Conservation (phyloP, 2,329 filamentous ascomycete species). For the Penicillium sp. region DNA sequence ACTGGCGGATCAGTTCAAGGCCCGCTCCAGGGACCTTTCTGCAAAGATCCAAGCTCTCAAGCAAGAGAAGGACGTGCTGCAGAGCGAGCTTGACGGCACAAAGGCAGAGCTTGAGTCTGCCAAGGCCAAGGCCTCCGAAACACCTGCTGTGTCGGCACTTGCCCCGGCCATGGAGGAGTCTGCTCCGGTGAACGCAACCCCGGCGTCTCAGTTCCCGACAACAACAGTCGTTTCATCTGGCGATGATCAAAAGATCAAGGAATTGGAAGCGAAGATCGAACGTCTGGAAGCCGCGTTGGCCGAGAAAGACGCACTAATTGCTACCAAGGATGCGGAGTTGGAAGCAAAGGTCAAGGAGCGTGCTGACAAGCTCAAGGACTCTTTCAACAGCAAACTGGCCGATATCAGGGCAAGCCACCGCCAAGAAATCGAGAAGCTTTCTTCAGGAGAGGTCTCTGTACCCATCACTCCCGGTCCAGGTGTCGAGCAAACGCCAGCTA, state of each 20-base stretch:
- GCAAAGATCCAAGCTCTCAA: conserved; percentile 55
- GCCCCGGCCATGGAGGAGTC: conserved; percentile 39
- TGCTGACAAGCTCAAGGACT: conserved; percentile 64
- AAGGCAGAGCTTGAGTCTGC: conserved; percentile 57
- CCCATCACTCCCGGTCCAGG: conserved; percentile 25
- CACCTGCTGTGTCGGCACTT: conserved; percentile 44
- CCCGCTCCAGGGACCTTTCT: conserved; percentile 63
- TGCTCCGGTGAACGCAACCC: conserved; percentile 41
- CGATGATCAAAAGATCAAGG: conserved; percentile 61
- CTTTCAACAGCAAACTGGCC: conserved; percentile 68
- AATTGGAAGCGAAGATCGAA: conserved; percentile 62
- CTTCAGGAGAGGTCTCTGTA: conserved; percentile 42
- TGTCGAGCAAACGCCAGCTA: conserved; percentile 28
- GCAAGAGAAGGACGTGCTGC: conserved; percentile 68
- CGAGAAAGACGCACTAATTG: conserved; percentile 48
- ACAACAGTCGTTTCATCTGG: conserved; percentile 24
- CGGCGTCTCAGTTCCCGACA: conserved; percentile 35
- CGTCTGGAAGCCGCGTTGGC: conserved; percentile 54
- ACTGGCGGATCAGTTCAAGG: conserved; percentile 56
- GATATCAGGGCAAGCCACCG: conserved; percentile 55
- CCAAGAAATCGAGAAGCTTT: conserved; percentile 52
- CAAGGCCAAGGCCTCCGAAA: conserved; percentile 56
- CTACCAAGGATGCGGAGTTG: conserved; percentile 53
- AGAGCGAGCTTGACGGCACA: conserved; percentile 65
- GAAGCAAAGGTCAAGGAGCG: conserved; percentile 52